These are phyloP conservation scores for Carex scoparia DNA, from an alignment of 176 grass and related monocot species.

Conservation along the genomic window DNA sequence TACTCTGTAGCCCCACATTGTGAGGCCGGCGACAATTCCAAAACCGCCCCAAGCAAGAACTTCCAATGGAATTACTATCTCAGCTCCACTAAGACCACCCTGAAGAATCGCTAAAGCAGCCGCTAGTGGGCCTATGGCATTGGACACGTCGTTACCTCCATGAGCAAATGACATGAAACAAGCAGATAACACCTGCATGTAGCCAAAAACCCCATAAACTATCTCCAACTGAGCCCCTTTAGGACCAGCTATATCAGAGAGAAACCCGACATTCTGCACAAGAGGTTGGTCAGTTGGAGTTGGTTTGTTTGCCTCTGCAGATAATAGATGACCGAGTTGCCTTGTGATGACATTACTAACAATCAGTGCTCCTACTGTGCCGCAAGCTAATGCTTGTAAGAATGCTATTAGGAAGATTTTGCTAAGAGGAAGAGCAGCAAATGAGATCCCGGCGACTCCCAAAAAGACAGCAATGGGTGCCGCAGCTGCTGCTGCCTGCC, in stretches of 20 bases:
- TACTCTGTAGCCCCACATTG: constrained; percentile 92
- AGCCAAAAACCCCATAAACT: constrained; percentile 84
- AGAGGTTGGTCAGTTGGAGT: constrained; percentile 28
- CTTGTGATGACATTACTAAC: constrained; percentile 56
- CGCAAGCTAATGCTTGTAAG: constrained; percentile 70
- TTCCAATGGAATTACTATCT: constrained; percentile 89
- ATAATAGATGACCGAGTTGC: constrained; percentile 73
- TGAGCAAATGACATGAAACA: constrained; percentile 99
- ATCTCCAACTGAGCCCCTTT: constrained; percentile 91
- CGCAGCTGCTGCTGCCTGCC: constrained; percentile 87
- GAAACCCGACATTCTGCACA: constrained; percentile 52
- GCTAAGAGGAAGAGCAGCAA: constrained; percentile 82
- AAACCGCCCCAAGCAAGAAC: constrained; percentile 95
- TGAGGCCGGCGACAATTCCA: constrained; percentile 87
- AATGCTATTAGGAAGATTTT: constrained; percentile 47
- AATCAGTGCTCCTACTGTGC: constrained; percentile 69
- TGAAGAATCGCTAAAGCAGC: constrained; percentile 85
- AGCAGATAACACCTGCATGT: constrained; percentile 95
- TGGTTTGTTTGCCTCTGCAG: constrained; percentile 69
- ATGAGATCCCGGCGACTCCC: constrained; percentile 82
- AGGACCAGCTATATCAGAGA: constrained; percentile 61
- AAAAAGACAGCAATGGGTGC: constrained; percentile 90
- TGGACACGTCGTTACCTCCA: constrained; percentile 92
- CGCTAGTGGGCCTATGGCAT: constrained; percentile 85
- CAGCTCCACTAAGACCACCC: constrained; percentile 42